These are phyloP conservation scores for Oryza coarctata DNA, from an alignment of 176 grass and related monocot genomes.

Conservation along the genomic window DNA sequence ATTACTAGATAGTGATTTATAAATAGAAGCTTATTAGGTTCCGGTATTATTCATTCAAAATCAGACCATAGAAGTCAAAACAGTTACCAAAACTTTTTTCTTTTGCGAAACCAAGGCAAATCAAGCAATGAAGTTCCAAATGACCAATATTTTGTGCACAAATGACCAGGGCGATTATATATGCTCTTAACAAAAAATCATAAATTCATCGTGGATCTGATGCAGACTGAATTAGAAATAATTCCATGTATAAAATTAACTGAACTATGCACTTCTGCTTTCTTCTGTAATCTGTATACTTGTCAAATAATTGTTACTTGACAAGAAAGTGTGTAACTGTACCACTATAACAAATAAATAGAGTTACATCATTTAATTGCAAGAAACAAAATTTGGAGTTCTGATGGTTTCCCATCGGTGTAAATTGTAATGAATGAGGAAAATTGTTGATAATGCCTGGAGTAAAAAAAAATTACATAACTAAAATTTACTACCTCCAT, in stretches of 20 bases:
- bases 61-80: too few relatives aligned
- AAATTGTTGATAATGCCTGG: constrained; percentile 12
- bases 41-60: too few relatives aligned
- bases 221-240: not conserved
- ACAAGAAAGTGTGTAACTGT: not conserved
- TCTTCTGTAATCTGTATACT: not conserved
- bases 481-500: too few relatives aligned
- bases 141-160: too few relatives aligned
- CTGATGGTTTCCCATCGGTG: not conserved
- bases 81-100: too few relatives aligned
- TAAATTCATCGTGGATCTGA: not conserved
- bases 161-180: too few relatives aligned
- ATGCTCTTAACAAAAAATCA: too few relatives aligned
- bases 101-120: too few relatives aligned
- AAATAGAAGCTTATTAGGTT: too few relatives aligned
- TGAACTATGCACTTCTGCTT: not conserved
- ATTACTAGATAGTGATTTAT: too few relatives aligned
- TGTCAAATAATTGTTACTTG: not conserved
- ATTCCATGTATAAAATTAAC: not conserved
- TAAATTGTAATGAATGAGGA: constrained; percentile 1
- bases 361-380: not conserved
- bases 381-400: not conserved
- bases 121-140: too few relatives aligned
- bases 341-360: constrained; percentile 4
- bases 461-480: not conserved